Evolutionary conservation across 148 eudicot species (phyloP).

Genomic region (Suaeda aralocaspica): DNA sequence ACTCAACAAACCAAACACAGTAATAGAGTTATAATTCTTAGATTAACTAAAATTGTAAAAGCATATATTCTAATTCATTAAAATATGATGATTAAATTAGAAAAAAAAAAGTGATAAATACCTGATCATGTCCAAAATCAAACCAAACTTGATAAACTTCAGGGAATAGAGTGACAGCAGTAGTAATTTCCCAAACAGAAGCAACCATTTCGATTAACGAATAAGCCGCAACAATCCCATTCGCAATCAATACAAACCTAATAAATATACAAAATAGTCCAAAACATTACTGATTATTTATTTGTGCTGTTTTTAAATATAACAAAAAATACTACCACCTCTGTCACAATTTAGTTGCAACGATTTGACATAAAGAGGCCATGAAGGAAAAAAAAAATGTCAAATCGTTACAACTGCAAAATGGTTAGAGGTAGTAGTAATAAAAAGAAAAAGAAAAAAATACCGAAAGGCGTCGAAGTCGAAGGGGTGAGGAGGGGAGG

Average conservation of each 20-base stretch:
- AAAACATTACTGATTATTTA: no score
- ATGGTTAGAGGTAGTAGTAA: not conserved
- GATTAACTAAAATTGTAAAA: no score
- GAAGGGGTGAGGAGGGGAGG: conserved; percentile 52
- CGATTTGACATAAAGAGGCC: no score
- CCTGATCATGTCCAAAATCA: conserved; percentile 91
- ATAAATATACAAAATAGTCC: no score
- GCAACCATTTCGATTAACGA: conserved; percentile 77
- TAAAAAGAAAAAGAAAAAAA: not conserved
- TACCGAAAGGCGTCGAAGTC: conserved; percentile 71
- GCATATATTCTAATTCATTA: not conserved
- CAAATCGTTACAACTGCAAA: no score
- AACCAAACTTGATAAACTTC: conserved; percentile 79
- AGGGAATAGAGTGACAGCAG: conserved; percentile 59
- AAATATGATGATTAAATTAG: no score
- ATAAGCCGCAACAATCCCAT: conserved; percentile 66
- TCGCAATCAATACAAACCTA: conserved; percentile 64
- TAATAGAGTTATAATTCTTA: no score
- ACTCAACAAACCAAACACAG: no score
- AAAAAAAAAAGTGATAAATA: not conserved
- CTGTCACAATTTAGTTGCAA: no score
- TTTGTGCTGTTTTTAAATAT: no score
- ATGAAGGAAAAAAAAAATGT: no score
- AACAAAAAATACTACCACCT: no score
- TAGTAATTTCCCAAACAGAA: conserved; percentile 72